These are phyloP conservation scores for Salvia rosmarinus DNA, from an alignment of 257 asterid species.

Conservation along the genomic window DNA sequence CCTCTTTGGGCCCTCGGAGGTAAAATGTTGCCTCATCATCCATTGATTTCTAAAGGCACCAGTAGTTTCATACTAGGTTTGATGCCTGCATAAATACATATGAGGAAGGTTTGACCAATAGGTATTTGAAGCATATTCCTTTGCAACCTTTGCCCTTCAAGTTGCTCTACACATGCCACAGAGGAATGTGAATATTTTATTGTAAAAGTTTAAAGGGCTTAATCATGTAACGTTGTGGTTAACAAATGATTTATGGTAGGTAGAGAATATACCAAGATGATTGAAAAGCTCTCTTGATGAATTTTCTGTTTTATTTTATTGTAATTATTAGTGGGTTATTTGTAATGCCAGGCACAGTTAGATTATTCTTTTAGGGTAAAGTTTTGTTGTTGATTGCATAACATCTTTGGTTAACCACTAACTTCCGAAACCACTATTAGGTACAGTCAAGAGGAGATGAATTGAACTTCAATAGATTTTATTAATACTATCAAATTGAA, in stretches of 20 bases:
- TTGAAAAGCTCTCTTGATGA: not conserved
- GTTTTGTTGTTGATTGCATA: slow-evolving; percentile 6
- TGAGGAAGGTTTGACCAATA: too few relatives aligned
- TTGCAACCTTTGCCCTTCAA: not conserved
- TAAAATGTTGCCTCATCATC: slow-evolving; percentile 31
- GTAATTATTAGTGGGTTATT: not conserved
- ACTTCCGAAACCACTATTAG: not conserved
- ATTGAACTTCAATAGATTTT: slow-evolving; percentile 18
- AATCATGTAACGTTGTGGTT: not conserved
- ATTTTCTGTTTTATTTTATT: slow-evolving; percentile 10
- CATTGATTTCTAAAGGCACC: not conserved
- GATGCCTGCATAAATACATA: not conserved
- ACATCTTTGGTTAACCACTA: not conserved
- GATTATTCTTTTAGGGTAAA: not conserved
- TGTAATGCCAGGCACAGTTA: not conserved
- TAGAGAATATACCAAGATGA: slow-evolving; percentile 1
- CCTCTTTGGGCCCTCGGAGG: slow-evolving; percentile 99
- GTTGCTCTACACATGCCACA: not conserved
- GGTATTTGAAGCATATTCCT: not conserved
- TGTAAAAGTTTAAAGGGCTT: slow-evolving; percentile 3
- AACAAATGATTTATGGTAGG: not conserved
- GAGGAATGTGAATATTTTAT: not conserved
- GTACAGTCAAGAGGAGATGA: slow-evolving; percentile 5
- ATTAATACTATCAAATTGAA: slow-evolving; percentile 22
- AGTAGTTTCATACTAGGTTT: not conserved